Evolutionary conservation across 2,329 filamentous ascomycete genomes (phyloP).

Genomic region (Zasmidium angulare): DNA sequence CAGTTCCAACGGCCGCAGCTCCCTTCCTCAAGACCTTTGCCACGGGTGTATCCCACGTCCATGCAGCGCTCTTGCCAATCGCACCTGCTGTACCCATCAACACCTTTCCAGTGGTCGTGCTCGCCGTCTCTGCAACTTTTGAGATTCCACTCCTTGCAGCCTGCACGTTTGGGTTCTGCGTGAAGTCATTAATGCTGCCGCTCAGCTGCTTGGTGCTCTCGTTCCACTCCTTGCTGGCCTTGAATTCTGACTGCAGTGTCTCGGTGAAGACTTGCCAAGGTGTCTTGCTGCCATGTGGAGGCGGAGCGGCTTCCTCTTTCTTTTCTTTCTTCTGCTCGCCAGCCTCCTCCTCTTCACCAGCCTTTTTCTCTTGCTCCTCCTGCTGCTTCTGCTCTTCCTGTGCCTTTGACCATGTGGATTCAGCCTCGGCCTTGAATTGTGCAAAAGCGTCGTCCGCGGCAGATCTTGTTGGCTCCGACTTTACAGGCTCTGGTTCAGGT

Average conservation of each 20-base stretch:
- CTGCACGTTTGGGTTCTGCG: conserved; percentile 87
- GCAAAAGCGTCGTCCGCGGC: conserved; percentile 38
- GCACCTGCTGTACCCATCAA: conserved; percentile 82
- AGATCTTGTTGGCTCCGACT: conserved; percentile 27
- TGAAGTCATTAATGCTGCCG: conserved; percentile 84
- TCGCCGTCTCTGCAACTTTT: conserved; percentile 79
- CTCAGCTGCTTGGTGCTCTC: conserved; percentile 95
- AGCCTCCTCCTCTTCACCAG: conserved; percentile 44
- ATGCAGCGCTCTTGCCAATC: conserved; percentile 86
- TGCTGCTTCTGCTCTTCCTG: conserved; percentile 35
- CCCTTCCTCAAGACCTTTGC: conserved; percentile 88
- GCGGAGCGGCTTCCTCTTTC: conserved; percentile 72
- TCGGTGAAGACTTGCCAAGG: conserved; percentile 99
- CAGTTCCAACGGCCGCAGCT: conserved; percentile 80
- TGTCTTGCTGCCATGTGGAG: conserved; percentile 97
- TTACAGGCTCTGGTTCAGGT: conserved; percentile 35
- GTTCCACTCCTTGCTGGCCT: conserved; percentile 98
- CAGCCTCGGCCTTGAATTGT: conserved; percentile 36
- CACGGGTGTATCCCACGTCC: conserved; percentile 95
- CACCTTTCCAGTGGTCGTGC: conserved; percentile 73
- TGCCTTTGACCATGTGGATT: conserved; percentile 43
- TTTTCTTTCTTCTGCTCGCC: conserved; percentile 58
- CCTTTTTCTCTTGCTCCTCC: conserved; percentile 45
- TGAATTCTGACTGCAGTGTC: conserved; percentile 90
- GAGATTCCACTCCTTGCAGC: conserved; percentile 83